Percentiles rank a stretch among this genome's conserved stretches.
These are phyloP conservation scores for Blastobotrys buckinghamii DNA, from an alignment of 1,139 yeast species.

Conservation along the genomic window DNA sequence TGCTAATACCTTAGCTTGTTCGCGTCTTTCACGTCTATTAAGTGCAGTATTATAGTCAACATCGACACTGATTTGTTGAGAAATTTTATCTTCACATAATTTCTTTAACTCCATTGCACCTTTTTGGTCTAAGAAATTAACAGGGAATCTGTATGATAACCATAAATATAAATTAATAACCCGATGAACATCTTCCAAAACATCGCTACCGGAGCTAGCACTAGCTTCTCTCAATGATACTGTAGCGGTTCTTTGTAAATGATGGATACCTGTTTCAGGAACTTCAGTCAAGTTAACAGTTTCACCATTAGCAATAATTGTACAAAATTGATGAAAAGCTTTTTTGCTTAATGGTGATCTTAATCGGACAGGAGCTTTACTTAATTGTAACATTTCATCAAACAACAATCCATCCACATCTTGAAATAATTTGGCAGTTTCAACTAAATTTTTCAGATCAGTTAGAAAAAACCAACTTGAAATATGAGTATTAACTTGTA, in stretches of 20 bases:
- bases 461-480: constrained; percentile 21
- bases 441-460: constrained; percentile 23
- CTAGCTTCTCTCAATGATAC: background rate
- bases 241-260: constrained; percentile 15
- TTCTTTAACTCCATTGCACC: constrained; percentile 62
- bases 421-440: constrained; percentile 26
- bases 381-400: constrained; percentile 29
- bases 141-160: constrained; percentile 84
- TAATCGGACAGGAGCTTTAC: constrained; percentile 33
- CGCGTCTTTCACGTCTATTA: no score
- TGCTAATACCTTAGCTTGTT: no score
- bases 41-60: background rate
- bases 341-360: constrained; percentile 16
- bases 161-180: constrained; percentile 68
- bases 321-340: constrained; percentile 29
- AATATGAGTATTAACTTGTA: constrained; percentile 19
- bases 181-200: constrained; percentile 65
- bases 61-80: background rate
- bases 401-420: constrained; percentile 28
- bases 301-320: constrained; percentile 27
- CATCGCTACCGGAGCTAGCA: constrained; percentile 12
- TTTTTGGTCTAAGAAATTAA: constrained; percentile 67
- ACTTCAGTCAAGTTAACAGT: constrained; percentile 29
- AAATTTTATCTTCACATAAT: constrained; percentile 30
- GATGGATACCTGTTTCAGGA: constrained; percentile 19